These are phyloP conservation scores for Asterophora parasitica DNA, from an alignment of 768 basidiomycete genomes.

Conservation along the genomic window DNA sequence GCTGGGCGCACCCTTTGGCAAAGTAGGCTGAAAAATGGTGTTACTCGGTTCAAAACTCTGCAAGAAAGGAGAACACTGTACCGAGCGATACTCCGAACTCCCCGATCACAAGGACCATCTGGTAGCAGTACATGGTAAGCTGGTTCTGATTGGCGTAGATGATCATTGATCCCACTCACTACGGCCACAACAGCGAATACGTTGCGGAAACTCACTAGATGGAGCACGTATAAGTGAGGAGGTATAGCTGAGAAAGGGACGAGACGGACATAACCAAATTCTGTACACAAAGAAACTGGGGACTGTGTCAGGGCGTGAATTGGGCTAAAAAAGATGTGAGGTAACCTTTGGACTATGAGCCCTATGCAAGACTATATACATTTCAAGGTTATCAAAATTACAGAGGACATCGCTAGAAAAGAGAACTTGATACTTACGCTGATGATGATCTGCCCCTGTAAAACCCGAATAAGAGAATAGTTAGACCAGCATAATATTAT, in stretches of 20 bases:
- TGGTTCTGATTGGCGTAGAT: not conserved
- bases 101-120: constrained; percentile 9
- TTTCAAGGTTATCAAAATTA: not conserved
- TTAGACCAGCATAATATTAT: not conserved
- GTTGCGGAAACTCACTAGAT: constrained; percentile 7
- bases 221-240: not conserved
- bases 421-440: not conserved
- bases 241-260: not conserved
- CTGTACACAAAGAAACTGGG: constrained; percentile 9
- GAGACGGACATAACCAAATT: constrained; percentile 11
- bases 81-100: constrained; percentile 6
- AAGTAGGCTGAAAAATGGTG: constrained; percentile 5
- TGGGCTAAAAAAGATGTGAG: not conserved
- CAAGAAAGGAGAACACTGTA: not conserved
- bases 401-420: not conserved
- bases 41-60: not conserved
- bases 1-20: constrained; percentile 1
- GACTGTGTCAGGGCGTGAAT: not conserved
- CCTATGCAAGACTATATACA: constrained; percentile 4
- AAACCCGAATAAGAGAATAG: not conserved
- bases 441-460: constrained; percentile 5
- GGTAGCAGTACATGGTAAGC: not conserved
- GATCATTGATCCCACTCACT: not conserved
- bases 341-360: constrained; percentile 7
- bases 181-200: not conserved